Evolutionary conservation across 2,329 filamentous ascomycete species (phyloP), one percentile per base, ranked within the genome.

Genomic region (Ophiostoma piceae): DNA sequence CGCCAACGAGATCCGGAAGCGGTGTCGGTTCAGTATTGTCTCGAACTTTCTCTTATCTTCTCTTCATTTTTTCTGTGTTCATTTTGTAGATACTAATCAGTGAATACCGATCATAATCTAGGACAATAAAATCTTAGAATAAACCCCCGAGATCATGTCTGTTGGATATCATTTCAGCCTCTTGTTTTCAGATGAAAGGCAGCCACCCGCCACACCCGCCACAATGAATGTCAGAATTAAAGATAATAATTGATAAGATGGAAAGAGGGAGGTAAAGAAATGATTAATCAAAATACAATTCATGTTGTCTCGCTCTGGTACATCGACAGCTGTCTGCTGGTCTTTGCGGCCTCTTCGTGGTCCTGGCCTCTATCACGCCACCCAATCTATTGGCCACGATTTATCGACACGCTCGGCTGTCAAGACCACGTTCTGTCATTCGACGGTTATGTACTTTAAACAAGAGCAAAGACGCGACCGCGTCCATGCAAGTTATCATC

Each of bases 1-100:
- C 51, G 51, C 51, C 51, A 57, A 57, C 22, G n/a, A 57, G 22
- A 57, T 57, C 51, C n/a, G 51, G 22, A 57, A 26, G 51, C 43
- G 19, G 43, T 47, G 43, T 6, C 19, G 43, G 16, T 47, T 14
- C 43, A 16, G 43, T n/a, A n/a, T 7, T 47, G 43, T 47, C 16
- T 47, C 43, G 5, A n/a, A 47, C 7, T 16, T 47, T 47, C 16
- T 47, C 43, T 47, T 47, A n/a, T n/a, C 43, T 47, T 47, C 43
- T 47, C 43, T n/a, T 47, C 43, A 8, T 43, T 11, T 43, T 43
- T 3, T 16, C 16, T 16, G 43, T 35, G 6, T 6, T 47, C n/a
- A 14, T 43, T 47, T 8, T 47, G 43, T 1, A 47, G 43, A 47
- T 19, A 19, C 43, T 19, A 47, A 47, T 47, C 11, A 43, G 11